Evolutionary conservation across 495 filamentous ascomycete species (phyloP), one percentile per base, ranked within the genome.

Genomic region (Cercophora newfieldiana): DNA sequence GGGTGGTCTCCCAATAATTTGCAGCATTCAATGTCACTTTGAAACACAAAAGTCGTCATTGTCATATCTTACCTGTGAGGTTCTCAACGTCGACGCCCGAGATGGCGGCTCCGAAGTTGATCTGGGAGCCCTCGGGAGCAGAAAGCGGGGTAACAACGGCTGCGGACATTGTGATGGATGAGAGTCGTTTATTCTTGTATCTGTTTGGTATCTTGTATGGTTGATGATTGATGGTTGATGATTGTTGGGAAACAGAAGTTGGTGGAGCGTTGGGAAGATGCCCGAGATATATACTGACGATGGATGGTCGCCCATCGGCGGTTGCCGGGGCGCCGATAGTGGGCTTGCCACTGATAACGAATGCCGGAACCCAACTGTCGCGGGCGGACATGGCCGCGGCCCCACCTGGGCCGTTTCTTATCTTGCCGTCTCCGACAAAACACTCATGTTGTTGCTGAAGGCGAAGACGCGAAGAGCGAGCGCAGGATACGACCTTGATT

Each of bases 91-190:
- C 80, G 48, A 83, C 77, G 44, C 86, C 81, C 1, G 79, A 74
- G 65, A 88, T 77, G 22, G 81, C 69, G 4, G 86, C 86, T 6
- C 88, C 88, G 59, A 90, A 88, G 66, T 88, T 75, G 64, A 87
- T 77, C 8, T 78, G 67, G 10, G 85, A 88, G 53, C 79, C 79
- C n/a, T 75, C 59, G 1, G 81, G 80, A 30, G 74, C 70, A 10
- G 74, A 25, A 24, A 87, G 66, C 33, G 82, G 85, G 25, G 73
- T 75, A 59, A 84, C 67, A 44, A 69, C 48, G 19, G 69, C 25
- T 25, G 63, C 18, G 33, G 66, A 62, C 67, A 69, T 69, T 53
- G 57, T 69, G 29, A 12, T 26, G 10, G 30, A 28, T 44, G 30
- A 44, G 18, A n/a, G 30, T 8, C 22, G 6, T 25, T 16, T 28